These are phyloP conservation scores for Ilex asprella DNA, from an alignment of 257 asterid species.

Conservation along the genomic window DNA sequence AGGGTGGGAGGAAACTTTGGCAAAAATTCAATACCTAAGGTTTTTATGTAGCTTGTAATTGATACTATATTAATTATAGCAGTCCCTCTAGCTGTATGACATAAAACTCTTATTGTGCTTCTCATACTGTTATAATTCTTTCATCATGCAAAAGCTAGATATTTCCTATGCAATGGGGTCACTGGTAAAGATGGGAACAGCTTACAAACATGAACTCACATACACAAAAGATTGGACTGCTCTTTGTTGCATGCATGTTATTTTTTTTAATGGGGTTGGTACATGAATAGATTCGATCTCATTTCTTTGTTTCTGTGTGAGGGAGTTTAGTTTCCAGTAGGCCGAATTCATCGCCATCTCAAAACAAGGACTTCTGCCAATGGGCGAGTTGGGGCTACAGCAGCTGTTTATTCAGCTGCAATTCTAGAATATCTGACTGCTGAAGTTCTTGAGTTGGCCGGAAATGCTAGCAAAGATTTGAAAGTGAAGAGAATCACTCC, in stretches of 20 bases:
- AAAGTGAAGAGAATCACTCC: constrained; percentile 97
- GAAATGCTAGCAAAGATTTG: constrained; percentile 93
- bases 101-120: too few relatives aligned
- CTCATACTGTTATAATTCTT: too few relatives aligned
- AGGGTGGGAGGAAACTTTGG: too few relatives aligned
- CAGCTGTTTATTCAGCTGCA: constrained; percentile 92
- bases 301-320: not conserved
- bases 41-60: too few relatives aligned
- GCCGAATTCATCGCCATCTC: constrained; percentile 93
- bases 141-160: too few relatives aligned
- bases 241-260: not conserved
- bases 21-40: too few relatives aligned
- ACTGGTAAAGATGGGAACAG: too few relatives aligned
- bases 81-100: too few relatives aligned
- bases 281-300: not conserved
- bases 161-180: too few relatives aligned
- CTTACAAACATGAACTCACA: too few relatives aligned
- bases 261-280: not conserved
- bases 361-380: constrained; percentile 78
- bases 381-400: constrained; percentile 94
- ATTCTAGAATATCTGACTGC: constrained; percentile 89
- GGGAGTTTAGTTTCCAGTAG: constrained; percentile 73
- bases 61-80: too few relatives aligned
- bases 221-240: not conserved
- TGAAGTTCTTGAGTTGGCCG: constrained; percentile 92